Evolutionary conservation across 257 asterid species (phyloP).

Genomic region (Ballota nigra): DNA sequence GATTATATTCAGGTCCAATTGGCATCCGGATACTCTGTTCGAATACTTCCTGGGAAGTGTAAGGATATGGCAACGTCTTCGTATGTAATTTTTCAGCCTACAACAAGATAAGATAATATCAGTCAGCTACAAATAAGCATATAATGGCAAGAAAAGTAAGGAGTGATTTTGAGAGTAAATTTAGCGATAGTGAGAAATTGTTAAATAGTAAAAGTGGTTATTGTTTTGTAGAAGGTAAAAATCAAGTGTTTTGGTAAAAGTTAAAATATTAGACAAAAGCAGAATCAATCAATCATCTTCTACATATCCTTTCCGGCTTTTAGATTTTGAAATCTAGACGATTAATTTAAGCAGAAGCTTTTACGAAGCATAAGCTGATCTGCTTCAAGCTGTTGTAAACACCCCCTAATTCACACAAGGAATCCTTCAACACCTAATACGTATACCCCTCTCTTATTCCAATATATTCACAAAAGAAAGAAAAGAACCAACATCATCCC

Average conservation of each 20-base stretch:
- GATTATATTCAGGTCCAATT: slow-evolving; percentile 90
- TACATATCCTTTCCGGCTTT: too few species aligned
- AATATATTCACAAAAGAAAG: background rate
- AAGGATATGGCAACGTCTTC: slow-evolving; percentile 82
- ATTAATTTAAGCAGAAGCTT: too few species aligned
- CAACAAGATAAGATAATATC: slow-evolving; percentile 10
- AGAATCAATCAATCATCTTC: too few species aligned
- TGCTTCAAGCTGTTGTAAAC: too few species aligned
- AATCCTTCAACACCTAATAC: background rate
- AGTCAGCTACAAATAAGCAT: background rate
- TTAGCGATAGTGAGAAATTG: too few species aligned
- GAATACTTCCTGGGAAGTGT: slow-evolving; percentile 70
- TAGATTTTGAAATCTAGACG: too few species aligned
- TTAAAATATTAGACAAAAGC: too few species aligned
- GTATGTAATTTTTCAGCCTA: slow-evolving; percentile 88
- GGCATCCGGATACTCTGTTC: slow-evolving; percentile 93
- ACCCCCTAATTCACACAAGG: background rate
- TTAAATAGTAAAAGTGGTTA: too few species aligned
- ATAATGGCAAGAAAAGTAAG: background rate
- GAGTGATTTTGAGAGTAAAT: too few species aligned
- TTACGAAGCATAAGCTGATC: too few species aligned
- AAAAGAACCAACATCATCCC: background rate
- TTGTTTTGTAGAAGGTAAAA: too few species aligned
- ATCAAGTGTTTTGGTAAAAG: too few species aligned
- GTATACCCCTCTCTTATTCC: background rate